Conservation (phyloP, 768 basidiomycete genomes). For the Macrolepiota fuliginosa region DNA sequence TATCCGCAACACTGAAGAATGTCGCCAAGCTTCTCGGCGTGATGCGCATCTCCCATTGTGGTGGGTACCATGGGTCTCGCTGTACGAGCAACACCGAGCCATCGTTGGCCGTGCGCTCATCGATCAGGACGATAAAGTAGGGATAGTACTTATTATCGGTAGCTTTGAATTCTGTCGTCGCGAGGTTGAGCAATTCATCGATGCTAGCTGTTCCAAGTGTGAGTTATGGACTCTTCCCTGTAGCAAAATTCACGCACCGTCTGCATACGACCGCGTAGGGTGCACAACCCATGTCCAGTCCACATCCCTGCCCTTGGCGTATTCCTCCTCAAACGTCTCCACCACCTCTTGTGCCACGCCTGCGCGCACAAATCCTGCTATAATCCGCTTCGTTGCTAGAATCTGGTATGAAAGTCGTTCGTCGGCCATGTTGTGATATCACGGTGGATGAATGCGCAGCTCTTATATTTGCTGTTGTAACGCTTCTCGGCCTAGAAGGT, state of each 20-base stretch:
- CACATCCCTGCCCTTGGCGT: background rate
- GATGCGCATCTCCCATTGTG: background rate
- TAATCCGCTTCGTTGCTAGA: background rate
- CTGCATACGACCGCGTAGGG: background rate
- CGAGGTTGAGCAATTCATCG: background rate
- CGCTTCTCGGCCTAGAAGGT: no score
- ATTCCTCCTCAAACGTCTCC: background rate
- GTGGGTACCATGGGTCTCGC: background rate
- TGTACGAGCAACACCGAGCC: background rate
- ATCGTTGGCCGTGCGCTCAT: background rate
- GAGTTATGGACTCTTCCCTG: background rate
- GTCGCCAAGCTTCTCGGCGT: background rate
- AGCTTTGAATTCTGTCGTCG: background rate
- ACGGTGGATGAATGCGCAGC: no score
- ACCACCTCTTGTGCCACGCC: background rate
- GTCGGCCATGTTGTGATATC: background rate
- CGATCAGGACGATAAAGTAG: background rate
- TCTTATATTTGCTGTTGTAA: no score
- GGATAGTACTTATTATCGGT: background rate
- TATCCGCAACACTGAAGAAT: background rate
- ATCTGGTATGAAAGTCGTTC: background rate
- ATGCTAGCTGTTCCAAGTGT: background rate
- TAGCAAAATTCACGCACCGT: background rate
- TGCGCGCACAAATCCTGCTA: background rate
- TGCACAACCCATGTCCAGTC: constrained; percentile 1